Evolutionary conservation across 805 yeast species (phyloP).

Genomic region (Candida chauliodis): DNA sequence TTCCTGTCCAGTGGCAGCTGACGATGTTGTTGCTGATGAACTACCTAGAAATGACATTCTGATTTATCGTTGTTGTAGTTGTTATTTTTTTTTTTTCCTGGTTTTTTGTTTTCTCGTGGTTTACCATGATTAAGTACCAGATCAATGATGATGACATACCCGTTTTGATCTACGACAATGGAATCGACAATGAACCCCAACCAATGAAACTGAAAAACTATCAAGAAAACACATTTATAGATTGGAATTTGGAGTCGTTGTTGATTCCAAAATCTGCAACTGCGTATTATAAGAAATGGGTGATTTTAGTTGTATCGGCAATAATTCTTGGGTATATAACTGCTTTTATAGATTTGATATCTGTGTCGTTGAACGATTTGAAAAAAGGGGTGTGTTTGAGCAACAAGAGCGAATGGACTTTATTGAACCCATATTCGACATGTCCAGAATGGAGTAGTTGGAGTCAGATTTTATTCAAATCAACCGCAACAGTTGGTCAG

Average conservation of each 20-base stretch:
- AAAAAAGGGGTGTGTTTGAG: conserved; percentile 50
- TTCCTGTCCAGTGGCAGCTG: conserved; percentile 54
- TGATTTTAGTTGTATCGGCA: conserved; percentile 43
- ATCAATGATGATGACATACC: conserved; percentile 12
- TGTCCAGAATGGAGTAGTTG: conserved; percentile 43
- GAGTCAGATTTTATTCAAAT: conserved; percentile 26
- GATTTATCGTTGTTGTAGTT: neutral
- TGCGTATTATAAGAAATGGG: conserved; percentile 40
- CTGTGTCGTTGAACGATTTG: conserved; percentile 50
- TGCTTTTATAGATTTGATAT: conserved; percentile 44
- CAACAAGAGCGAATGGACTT: conserved; percentile 35
- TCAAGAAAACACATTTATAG: conserved; percentile 43
- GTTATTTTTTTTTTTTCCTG: neutral
- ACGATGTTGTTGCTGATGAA: conserved; percentile 17
- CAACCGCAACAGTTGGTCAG: conserved; percentile 16
- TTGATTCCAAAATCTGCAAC: conserved; percentile 12
- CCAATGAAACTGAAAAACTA: conserved; percentile 17
- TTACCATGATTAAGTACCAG: conserved; percentile 2
- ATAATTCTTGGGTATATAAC: conserved; percentile 47
- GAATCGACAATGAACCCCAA: neutral
- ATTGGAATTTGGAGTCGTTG: conserved; percentile 49
- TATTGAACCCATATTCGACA: conserved; percentile 39
- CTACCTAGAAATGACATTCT: conserved; percentile 36
- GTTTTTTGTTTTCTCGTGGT: neutral
- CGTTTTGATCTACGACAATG: conserved; percentile 6